These are phyloP conservation scores for Tuber calosporum DNA, from an alignment of 495 filamentous ascomycete genomes.

Conservation along the genomic window DNA sequence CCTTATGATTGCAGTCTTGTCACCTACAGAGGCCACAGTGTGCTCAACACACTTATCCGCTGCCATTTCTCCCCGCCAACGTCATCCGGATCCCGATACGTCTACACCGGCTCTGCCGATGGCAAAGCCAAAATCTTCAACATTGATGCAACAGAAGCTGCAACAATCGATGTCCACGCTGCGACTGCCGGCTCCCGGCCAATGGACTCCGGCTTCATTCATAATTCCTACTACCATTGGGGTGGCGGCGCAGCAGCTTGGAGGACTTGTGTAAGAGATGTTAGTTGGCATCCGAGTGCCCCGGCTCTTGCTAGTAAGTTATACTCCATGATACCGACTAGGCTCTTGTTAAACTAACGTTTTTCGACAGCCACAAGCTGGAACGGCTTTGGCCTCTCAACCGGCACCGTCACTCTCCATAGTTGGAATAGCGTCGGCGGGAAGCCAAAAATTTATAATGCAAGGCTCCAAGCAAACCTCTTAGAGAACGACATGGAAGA, in stretches of 20 bases:
- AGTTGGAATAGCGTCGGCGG: slow-evolving; percentile 52
- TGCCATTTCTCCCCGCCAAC: slow-evolving; percentile 91
- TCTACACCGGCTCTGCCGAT: slow-evolving; percentile 83
- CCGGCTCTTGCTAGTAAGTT: slow-evolving; percentile 74
- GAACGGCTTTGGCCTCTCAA: slow-evolving; percentile 60
- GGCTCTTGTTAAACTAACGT: neutral
- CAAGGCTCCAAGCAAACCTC: neutral
- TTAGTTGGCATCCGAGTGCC: slow-evolving; percentile 87
- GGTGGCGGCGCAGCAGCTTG: slow-evolving; percentile 48
- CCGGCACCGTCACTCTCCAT: slow-evolving; percentile 61
- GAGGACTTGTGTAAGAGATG: slow-evolving; percentile 83
- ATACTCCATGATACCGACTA: neutral
- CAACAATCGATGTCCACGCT: slow-evolving; percentile 64
- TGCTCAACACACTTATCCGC: slow-evolving; percentile 81
- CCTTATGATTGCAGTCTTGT: slow-evolving; percentile 86
- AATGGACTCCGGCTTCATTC: slow-evolving; percentile 3
- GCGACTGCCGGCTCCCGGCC: slow-evolving; percentile 49
- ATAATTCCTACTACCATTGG: slow-evolving; percentile 29
- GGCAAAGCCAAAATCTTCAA: slow-evolving; percentile 90
- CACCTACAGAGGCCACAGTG: slow-evolving; percentile 82
- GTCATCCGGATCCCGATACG: slow-evolving; percentile 84
- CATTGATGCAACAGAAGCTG: slow-evolving; percentile 80
- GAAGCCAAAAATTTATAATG: slow-evolving; percentile 2
- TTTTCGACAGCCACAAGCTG: slow-evolving; percentile 57
- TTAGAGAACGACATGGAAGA: neutral